These are phyloP conservation scores for Chrysoporthe cubensis DNA, from an alignment of 2,329 filamentous ascomycete species.

Conservation along the genomic window DNA sequence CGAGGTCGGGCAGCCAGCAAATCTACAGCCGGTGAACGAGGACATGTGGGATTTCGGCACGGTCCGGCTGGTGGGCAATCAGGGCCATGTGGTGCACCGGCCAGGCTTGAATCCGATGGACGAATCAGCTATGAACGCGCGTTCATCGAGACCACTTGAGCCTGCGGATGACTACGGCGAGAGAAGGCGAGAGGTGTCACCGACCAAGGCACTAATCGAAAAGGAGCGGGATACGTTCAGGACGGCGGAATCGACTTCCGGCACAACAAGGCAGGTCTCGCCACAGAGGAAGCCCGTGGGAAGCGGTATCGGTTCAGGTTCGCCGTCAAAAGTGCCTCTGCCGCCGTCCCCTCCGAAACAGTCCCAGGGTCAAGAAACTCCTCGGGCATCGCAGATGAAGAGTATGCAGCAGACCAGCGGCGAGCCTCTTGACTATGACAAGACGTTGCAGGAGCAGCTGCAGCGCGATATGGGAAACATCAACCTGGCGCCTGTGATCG, in stretches of 20 bases:
- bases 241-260: conserved; percentile 43
- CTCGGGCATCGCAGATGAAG: conserved; percentile 48
- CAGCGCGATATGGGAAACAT: conserved; percentile 64
- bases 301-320: conserved; percentile 39
- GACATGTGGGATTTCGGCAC: conserved; percentile 99
- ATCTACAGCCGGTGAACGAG: conserved; percentile 67
- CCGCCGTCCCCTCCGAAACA: conserved; percentile 62
- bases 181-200: conserved; percentile 49
- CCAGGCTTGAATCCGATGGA: conserved; percentile 74
- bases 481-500: conserved; percentile 49
- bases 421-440: conserved; percentile 64
- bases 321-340: conserved; percentile 64
- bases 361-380: conserved; percentile 46
- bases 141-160: conserved; percentile 60
- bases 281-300: conserved; percentile 61
- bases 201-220: conserved; percentile 53
- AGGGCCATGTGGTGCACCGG: conserved; percentile 58
- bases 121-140: conserved; percentile 78
- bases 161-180: conserved; percentile 56
- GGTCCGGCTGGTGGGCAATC: conserved; percentile 76
- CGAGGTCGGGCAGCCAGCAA: conserved; percentile 51
- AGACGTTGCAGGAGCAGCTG: conserved; percentile 64
- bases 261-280: conserved; percentile 60
- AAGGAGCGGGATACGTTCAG: conserved; percentile 60
- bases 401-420: conserved; percentile 52